Percentiles rank a stretch among this genome's conserved stretches.
These are phyloP conservation scores for Colletotrichum eleusines DNA, from an alignment of 2,329 filamentous ascomycete genomes.

Conservation along the genomic window DNA sequence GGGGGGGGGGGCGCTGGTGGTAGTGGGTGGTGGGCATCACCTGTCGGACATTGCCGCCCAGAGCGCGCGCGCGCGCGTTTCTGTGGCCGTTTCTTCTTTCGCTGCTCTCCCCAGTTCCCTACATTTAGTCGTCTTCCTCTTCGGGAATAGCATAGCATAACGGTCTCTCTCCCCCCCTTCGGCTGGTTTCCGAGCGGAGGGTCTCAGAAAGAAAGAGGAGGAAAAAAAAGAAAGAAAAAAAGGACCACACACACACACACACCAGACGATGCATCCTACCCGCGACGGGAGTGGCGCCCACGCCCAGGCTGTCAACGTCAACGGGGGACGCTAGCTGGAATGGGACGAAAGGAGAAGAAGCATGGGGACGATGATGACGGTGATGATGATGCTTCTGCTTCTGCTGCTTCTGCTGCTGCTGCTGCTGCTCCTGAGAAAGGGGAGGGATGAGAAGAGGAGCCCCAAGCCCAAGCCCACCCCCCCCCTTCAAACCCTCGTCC, in stretches of 20 bases:
- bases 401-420: too few relatives aligned
- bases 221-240: background rate
- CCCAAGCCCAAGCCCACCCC: background rate
- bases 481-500: too few relatives aligned
- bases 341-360: slow-evolving; percentile 23
- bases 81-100: slow-evolving; percentile 13
- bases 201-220: background rate
- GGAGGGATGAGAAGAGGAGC: background rate
- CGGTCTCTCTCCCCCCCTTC: slow-evolving; percentile 22
- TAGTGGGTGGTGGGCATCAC: slow-evolving; percentile 4
- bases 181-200: slow-evolving; percentile 23
- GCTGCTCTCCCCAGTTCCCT: background rate
- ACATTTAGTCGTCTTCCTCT: background rate
- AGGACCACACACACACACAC: background rate
- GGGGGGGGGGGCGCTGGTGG: too few relatives aligned
- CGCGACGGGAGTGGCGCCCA: slow-evolving; percentile 5
- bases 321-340: slow-evolving; percentile 8
- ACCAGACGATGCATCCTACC: slow-evolving; percentile 32
- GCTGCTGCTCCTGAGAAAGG: too few relatives aligned
- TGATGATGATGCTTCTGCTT: too few relatives aligned
- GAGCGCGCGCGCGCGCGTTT: background rate
- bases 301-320: slow-evolving; percentile 35
- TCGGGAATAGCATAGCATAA: background rate
- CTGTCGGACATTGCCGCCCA: background rate
- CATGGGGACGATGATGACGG: background rate